Conservation (phyloP, 2,329 filamentous ascomycete species). For the Colletotrichum sp. region DNA sequence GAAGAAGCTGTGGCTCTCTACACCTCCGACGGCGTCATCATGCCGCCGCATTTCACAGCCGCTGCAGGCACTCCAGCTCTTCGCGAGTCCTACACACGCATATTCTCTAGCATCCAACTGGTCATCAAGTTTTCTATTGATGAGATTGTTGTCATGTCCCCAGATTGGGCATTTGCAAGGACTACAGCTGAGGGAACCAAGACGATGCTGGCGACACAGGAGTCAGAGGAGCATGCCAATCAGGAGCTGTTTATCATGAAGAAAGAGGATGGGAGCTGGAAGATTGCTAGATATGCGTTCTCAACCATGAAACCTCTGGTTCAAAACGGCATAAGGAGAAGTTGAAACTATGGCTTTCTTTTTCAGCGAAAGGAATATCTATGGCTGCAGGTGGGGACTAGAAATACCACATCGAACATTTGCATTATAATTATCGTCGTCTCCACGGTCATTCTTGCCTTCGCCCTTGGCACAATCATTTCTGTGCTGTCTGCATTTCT, state of each 20-base stretch:
- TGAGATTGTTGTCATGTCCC: slow-evolving; percentile 24
- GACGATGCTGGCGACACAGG: slow-evolving; percentile 22
- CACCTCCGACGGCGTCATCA: slow-evolving; percentile 27
- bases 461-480: no score
- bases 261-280: slow-evolving; percentile 20
- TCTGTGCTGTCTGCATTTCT: no score
- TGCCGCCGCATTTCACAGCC: slow-evolving; percentile 26
- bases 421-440: no score
- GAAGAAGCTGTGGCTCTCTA: slow-evolving; percentile 23
- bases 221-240: slow-evolving; percentile 22
- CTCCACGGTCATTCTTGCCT: no score
- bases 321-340: background rate
- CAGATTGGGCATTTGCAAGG: slow-evolving; percentile 24
- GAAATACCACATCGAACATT: no score
- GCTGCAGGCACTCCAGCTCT: slow-evolving; percentile 19
- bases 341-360: background rate
- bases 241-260: slow-evolving; percentile 27
- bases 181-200: slow-evolving; percentile 26
- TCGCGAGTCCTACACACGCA: slow-evolving; percentile 23
- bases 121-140: slow-evolving; percentile 19
- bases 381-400: no score
- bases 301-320: slow-evolving; percentile 21
- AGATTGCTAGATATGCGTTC: slow-evolving; percentile 26
- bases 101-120: slow-evolving; percentile 22
- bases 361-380: no score